Evolutionary conservation across 805 yeast genomes (phyloP), one percentile per base, ranked within the genome.

Genomic region (Saccharomyces paradoxus): DNA sequence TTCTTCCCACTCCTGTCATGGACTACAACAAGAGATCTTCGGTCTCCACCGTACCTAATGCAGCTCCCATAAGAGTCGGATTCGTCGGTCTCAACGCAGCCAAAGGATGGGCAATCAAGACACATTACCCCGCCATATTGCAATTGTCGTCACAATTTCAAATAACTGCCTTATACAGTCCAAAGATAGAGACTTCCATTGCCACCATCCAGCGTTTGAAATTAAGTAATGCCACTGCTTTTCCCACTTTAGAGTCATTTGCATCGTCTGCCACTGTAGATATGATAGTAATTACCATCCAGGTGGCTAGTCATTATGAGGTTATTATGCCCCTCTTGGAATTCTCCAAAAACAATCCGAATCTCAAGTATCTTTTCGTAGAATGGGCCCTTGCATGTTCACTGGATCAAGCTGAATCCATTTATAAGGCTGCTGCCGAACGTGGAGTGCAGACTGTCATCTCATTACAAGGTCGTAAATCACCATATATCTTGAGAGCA

Each of bases 101-200:
- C 30, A 65, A 63, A 55, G 69, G 69, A 13, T 67, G 71, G 69
- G 69, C 69, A 9, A 54, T 63, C 9, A 67, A 67, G 57, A 62
- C 71, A 1, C 71, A 67, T 47, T 64, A 63, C 52, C 66, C 66
- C 0, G 67, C 69, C 5, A 63, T 66, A 4, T 44, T 60, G 30
- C 70, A 66, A 55, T 51, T 67, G 29, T 61, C 69, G 14, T 65
- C 70, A 4, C 68, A 67, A 54, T 67, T 60, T 54, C 59, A 61
- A 47, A 61, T 66, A 4, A 64, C 65, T 7, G 71, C 71, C 17
- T 41, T 67, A 27, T 63, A 59, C 50, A 59, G 63, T 44, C 56
- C 60, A 2, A 56, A 56, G 32, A n/a, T 60, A 9, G 65, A 63
- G 41, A 52, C 56, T 10, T 61, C 67, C 3, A 9, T 59, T 21